Percentiles rank a stretch among this genome's conserved stretches.
Conservation (phyloP, 78 protist genomes). For the Paratrimastix pyriformis region DNA sequence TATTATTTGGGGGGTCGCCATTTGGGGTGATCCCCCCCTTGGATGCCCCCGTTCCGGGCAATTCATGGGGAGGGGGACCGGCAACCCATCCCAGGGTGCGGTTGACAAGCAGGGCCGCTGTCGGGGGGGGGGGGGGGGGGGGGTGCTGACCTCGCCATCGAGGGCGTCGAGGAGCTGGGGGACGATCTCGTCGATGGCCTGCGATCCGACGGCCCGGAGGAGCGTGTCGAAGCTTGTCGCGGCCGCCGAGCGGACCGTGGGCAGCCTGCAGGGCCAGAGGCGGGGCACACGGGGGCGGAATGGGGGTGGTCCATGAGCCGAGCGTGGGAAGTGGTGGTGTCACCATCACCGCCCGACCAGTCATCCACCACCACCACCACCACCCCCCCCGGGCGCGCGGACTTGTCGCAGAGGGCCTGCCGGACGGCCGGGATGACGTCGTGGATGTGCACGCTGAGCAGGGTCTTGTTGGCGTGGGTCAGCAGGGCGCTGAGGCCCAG, state of each 20-base stretch:
- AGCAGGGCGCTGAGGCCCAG: conserved; percentile 73
- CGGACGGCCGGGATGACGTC: conserved; percentile 53
- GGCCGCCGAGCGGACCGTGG: conserved; percentile 60
- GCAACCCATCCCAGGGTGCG: too few relatives aligned
- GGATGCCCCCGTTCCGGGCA: too few relatives aligned
- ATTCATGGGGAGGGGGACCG: too few relatives aligned
- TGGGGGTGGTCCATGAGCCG: neutral
- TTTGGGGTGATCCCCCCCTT: too few relatives aligned
- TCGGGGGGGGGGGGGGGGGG: too few relatives aligned
- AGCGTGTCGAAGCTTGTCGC: conserved; percentile 57
- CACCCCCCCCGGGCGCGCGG: neutral
- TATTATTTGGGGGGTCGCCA: too few relatives aligned
- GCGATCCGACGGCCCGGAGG: conserved; percentile 30
- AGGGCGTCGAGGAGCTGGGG: conserved; percentile 41
- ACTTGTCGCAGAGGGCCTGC: conserved; percentile 59
- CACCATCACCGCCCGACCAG: neutral
- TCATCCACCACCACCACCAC: neutral
- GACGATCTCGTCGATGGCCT: conserved; percentile 57
- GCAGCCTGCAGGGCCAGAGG: neutral
- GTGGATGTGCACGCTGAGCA: neutral
- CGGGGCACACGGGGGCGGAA: neutral
- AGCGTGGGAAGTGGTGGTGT: neutral
- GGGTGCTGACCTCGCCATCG: neutral
- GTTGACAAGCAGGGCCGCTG: too few relatives aligned
- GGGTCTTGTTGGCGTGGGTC: conserved; percentile 35